Conservation (phyloP, 345 rosid genomes). For the Populus davidiana region DNA sequence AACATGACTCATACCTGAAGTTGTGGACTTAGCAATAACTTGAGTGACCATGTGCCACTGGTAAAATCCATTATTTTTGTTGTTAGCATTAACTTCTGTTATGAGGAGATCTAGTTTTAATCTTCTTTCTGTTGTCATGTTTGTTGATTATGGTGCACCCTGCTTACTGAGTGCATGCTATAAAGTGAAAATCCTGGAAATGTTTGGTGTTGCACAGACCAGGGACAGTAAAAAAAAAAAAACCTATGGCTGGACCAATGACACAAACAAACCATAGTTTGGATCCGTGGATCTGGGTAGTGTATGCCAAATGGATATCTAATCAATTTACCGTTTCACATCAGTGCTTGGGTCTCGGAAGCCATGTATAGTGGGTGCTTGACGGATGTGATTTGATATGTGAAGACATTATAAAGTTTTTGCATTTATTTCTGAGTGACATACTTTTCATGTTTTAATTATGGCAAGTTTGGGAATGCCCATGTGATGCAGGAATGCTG, state of each 20-base stretch:
- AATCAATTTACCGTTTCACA: not conserved
- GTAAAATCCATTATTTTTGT: not conserved
- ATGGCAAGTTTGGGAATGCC: constrained; percentile 21
- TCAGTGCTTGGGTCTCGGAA: not conserved
- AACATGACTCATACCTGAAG: not conserved
- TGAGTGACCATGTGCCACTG: not conserved
- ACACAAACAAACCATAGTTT: not conserved
- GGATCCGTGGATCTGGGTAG: not conserved
- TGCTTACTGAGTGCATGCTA: not conserved
- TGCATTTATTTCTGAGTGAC: not conserved
- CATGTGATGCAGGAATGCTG: constrained; percentile 46
- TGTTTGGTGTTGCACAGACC: not conserved
- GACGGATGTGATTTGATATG: constrained; percentile 9
- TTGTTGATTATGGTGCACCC: not conserved
- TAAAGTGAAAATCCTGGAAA: not conserved
- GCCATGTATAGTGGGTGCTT: constrained; percentile 1
- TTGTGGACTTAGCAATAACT: not conserved
- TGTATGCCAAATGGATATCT: not conserved
- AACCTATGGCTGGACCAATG: not conserved
- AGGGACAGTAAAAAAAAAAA: not conserved
- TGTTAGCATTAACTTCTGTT: not conserved
- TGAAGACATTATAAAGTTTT: not conserved
- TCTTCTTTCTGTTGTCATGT: not conserved
- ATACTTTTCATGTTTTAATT: constrained; percentile 3
- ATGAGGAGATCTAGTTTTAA: not conserved